Evolutionary conservation across 1,284 basidiomycete species (phyloP), one percentile per base, ranked within the genome.

Genomic region (Abortiporus biennis): DNA sequence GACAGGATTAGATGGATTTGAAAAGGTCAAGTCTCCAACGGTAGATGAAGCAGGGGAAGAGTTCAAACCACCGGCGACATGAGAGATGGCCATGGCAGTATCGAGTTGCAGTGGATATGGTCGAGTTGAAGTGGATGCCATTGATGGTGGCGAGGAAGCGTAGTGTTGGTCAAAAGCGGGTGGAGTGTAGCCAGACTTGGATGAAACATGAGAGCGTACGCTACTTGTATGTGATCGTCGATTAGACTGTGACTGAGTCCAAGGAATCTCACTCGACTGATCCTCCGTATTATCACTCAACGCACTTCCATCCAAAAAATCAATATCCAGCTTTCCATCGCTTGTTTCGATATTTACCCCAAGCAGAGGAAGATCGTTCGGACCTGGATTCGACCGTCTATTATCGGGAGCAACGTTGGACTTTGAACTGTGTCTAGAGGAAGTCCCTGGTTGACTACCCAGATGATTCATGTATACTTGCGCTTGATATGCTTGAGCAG

Each of bases 401-500:
- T 36, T 40, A 23, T 21, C 47, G 46, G 44, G 12, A 13, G 51
- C 47, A 20, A 29, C 27, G 19, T 3, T 32, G 27, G 46, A 40
- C 6, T 27, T 31, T 19, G 22, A 25, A 11, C 21, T 31, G 13
- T 30, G 42, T 30, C 11, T 43, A 42, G 19, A 39, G 17, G 44
- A 29, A 19, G 31, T 30, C 19, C 22, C 36, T 9, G 27, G 27
- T n/a, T 8, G 9, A 29, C 8, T 8, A 45, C 57, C 48, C 46
- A 64, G 61, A 48, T 59, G 67, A 53, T 67, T 74, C 44, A 64
- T 64, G 53, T 81, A 80, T 31, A 85, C 71, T 58, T 87, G 82
- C 4, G 77, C 77, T 56, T 86, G 86, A 64, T 87, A 88, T 30
- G 81, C 80, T 60, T 89, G 86, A 9, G 84, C 82, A 36, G 83